Percentiles rank a stretch among this genome's conserved stretches.
Evolutionary conservation across 768 basidiomycete species (phyloP).

Genomic region (Ephemerocybe angulata): DNA sequence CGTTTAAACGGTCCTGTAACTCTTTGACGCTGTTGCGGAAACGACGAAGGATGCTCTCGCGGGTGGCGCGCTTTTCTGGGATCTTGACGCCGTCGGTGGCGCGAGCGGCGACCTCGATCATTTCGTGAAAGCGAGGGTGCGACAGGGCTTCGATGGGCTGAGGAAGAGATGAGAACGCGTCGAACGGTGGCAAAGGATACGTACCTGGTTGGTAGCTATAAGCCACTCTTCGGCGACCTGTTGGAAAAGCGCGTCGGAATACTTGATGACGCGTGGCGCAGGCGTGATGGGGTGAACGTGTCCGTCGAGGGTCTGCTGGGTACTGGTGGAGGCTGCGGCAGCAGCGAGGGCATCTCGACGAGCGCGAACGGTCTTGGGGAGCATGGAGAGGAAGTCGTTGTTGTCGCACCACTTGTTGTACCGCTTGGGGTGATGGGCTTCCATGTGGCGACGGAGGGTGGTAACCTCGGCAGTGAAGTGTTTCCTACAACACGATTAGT

Average conservation of each 20-base stretch:
- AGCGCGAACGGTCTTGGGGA: slow-evolving; percentile 18
- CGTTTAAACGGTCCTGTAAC: slow-evolving; percentile 11
- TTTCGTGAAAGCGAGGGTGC: slow-evolving; percentile 31
- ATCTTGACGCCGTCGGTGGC: slow-evolving; percentile 36
- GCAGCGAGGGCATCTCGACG: slow-evolving; percentile 14
- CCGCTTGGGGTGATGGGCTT: slow-evolving; percentile 9
- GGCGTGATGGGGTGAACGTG: slow-evolving; percentile 18
- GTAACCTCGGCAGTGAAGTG: slow-evolving; percentile 7
- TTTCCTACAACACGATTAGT: not conserved
- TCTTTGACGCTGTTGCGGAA: slow-evolving; percentile 22
- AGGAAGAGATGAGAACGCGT: not conserved
- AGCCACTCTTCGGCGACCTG: slow-evolving; percentile 35
- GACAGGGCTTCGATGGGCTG: slow-evolving; percentile 32
- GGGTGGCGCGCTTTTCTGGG: slow-evolving; percentile 24
- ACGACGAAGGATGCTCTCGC: slow-evolving; percentile 23
- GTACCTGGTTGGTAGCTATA: slow-evolving; percentile 36
- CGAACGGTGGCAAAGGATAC: not conserved
- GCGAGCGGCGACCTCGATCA: slow-evolving; percentile 34
- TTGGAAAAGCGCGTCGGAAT: slow-evolving; percentile 26
- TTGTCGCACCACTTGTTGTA: slow-evolving; percentile 27
- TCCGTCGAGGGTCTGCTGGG: slow-evolving; percentile 20
- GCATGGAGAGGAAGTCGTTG: slow-evolving; percentile 26
- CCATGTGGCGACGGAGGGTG: slow-evolving; percentile 13
- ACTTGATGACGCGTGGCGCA: slow-evolving; percentile 20
- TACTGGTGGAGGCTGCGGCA: not conserved